Conservation (phyloP, 2,329 filamentous ascomycete species). For the Monosporascus sp. region DNA sequence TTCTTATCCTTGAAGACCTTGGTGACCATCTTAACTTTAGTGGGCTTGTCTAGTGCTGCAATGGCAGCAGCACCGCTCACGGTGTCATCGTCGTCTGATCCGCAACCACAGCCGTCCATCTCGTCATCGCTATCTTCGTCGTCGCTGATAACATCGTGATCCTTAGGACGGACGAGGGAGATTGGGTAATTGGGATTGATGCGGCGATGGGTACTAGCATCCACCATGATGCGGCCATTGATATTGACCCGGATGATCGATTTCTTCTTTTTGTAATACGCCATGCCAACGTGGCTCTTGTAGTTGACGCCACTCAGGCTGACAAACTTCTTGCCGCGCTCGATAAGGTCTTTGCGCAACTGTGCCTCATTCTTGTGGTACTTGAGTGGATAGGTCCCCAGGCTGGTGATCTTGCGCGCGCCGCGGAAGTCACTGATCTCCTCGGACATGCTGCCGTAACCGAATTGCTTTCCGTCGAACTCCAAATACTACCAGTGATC, state of each 20-base stretch:
- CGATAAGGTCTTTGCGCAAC: conserved; percentile 63
- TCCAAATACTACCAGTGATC: conserved; percentile 61
- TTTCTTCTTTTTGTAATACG: conserved; percentile 78
- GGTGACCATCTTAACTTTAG: conserved; percentile 40
- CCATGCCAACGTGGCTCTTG: conserved; percentile 76
- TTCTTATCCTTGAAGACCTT: conserved; percentile 47
- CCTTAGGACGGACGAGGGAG: conserved; percentile 67
- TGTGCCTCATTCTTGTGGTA: conserved; percentile 71
- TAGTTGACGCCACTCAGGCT: conserved; percentile 78
- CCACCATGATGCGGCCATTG: conserved; percentile 84
- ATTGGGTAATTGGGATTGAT: conserved; percentile 84
- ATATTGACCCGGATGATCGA: conserved; percentile 74
- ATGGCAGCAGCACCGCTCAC: conserved; percentile 24
- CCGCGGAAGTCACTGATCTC: conserved; percentile 75
- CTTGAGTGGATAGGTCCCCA: conserved; percentile 71
- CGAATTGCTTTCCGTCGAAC: conserved; percentile 83
- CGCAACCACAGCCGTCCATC: conserved; percentile 34
- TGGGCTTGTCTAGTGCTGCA: conserved; percentile 34
- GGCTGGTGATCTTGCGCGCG: conserved; percentile 73
- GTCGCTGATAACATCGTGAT: conserved; percentile 55
- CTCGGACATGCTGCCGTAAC: conserved; percentile 64
- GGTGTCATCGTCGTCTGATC: conserved; percentile 30
- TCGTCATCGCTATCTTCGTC: conserved; percentile 42
- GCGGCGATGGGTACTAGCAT: conserved; percentile 74
- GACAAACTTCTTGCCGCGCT: conserved; percentile 81